A percentile compares a stretch with the other conserved stretches of the same genome.
Conservation (phyloP, 192 early-diverging fungal species). For the Backusella tarrabulga region DNA sequence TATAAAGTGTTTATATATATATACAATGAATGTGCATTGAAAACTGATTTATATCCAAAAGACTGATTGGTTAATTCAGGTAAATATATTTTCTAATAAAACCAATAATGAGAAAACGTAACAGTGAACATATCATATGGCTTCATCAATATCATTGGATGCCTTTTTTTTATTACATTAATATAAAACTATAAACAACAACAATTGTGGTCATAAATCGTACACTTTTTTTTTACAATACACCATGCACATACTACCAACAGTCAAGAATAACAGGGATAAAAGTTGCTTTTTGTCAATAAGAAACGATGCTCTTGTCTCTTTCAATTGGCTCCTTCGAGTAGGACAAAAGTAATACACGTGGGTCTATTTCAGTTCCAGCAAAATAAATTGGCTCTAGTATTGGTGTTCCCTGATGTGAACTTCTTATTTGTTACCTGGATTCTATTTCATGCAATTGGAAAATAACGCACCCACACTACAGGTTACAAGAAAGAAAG, state of each 20-base stretch:
- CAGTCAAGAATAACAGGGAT: neutral
- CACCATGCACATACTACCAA: too few species aligned
- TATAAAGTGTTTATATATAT: neutral
- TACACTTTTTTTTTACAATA: too few species aligned
- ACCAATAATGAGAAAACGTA: neutral
- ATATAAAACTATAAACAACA: too few species aligned
- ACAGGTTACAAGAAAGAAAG: neutral
- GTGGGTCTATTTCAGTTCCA: slow-evolving; percentile 2
- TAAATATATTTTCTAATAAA: neutral
- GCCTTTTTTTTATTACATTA: neutral
- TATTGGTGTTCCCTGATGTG: slow-evolving; percentile 1
- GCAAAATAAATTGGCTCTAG: neutral
- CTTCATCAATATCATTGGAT: neutral
- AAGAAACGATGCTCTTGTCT: neutral
- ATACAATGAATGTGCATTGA: neutral
- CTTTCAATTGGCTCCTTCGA: neutral
- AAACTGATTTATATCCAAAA: neutral
- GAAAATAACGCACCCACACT: neutral
- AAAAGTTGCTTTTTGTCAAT: neutral
- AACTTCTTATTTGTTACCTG: neutral
- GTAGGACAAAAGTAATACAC: neutral
- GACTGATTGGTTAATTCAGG: neutral
- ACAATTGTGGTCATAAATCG: too few species aligned
- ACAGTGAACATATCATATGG: neutral
- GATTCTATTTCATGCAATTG: neutral